Base-by-base conservation (phyloP, 2,329 filamentous ascomycete species). In the Trichoderma atroviride region DNA sequence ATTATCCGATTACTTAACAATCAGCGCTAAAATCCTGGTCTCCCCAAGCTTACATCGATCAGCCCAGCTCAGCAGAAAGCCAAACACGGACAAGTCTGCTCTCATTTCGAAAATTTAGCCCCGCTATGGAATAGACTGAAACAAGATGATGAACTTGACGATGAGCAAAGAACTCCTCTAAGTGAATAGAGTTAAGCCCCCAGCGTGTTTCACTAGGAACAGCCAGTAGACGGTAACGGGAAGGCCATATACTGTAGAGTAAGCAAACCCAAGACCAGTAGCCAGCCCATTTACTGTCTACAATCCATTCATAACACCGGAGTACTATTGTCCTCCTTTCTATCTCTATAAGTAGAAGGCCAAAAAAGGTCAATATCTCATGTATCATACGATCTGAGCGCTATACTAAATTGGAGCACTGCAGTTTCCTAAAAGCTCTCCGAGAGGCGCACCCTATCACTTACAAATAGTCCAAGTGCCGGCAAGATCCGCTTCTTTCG, bases 1-100 rank as follows among this genome's bases (percentile, higher is more conserved):
- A 16, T 50, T 22, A 50, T 50, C 4, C 11, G 31, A 55, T 64
- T 55, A 64, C 33, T 56, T 40, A 43, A 55, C 33, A 27, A 56
- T 31, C 50, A 65, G 33, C 52, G 62, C 62, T 65, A 64, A 64
- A 64, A 64, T 64, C 52, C 50, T 31, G 22, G 62, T 3, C 27
- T 27, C 24, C 24, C n/a, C 43, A 31, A 31, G 35, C 27, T 47
- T 33, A 35, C 22, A 31, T 43, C 3, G 7, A 43, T 43, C 40
- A 43, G 40, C 40, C 40, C 40, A 43, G 6, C 40, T n/a, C 19
- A n/a, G 7, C 33, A 35, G 33, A 35, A 35, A 43, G 16, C 40
- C 40, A 43, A 43, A 43, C 19, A 19, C 19, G 7, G 19, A 43
- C 40, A 43, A 43, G 19, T 10, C 40, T n/a, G 19, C n/a, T 43